phyloP scores from a whole-genome alignment of 2,329 filamentous ascomycete species.

The Parastagonospora avenae region DNA sequence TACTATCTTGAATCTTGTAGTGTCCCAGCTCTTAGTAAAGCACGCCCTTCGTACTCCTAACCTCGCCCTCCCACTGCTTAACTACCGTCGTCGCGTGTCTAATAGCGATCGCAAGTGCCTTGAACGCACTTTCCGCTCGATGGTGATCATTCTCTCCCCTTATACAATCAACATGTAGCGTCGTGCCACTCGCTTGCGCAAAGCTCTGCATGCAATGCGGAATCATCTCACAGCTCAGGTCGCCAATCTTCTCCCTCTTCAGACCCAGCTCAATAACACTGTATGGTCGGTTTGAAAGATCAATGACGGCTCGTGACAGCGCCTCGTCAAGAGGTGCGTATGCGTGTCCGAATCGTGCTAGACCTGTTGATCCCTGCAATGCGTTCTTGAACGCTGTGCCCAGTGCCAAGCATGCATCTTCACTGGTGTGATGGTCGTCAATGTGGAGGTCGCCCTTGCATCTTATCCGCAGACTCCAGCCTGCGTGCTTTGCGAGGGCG shows the following conservation, averaged over 20 bases:
- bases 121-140: conserved; percentile 94
- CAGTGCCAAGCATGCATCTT: conserved; percentile 92
- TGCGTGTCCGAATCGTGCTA: conserved; percentile 88
- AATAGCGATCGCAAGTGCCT: conserved; percentile 88
- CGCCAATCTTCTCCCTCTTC: conserved; percentile 89
- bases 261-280: conserved; percentile 82
- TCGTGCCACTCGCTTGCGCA: conserved; percentile 85
- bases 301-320: conserved; percentile 89
- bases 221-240: conserved; percentile 90
- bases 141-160: conserved; percentile 95
- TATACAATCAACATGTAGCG: conserved; percentile 92
- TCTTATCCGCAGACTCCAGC: conserved; percentile 84
- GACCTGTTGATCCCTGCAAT: conserved; percentile 76
- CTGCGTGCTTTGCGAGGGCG: conserved; percentile 91
- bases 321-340: conserved; percentile 96
- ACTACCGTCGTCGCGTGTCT: conserved; percentile 76
- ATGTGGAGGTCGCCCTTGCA: conserved; percentile 93
- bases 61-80: conserved; percentile 83
- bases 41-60: conserved; percentile 95
- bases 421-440: conserved; percentile 97
- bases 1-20: no score
- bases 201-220: conserved; percentile 95
- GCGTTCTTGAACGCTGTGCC: conserved; percentile 83
- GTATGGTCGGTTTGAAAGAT: conserved; percentile 91
- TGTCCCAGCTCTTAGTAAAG: conserved; percentile 55